Evolutionary conservation across 1,284 basidiomycete genomes (phyloP).

Genomic region (Boletus albobrunnescens): DNA sequence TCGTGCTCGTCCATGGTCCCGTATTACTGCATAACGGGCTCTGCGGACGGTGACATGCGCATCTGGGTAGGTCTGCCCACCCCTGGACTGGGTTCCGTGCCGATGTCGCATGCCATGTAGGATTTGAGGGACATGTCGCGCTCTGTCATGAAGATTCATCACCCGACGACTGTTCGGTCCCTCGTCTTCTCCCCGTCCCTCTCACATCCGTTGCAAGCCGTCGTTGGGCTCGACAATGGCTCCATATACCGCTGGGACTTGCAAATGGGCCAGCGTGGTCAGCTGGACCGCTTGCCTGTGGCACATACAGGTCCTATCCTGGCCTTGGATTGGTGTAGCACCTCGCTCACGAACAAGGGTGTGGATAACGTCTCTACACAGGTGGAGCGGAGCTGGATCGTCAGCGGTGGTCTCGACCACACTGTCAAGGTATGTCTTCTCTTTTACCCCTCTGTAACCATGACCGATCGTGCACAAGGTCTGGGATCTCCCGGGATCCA

Average conservation of each 20-base stretch:
- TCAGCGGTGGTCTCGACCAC: slow-evolving; percentile 77
- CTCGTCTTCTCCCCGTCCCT: slow-evolving; percentile 68
- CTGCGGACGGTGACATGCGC: slow-evolving; percentile 77
- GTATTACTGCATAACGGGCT: slow-evolving; percentile 76
- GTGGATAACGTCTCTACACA: slow-evolving; percentile 21
- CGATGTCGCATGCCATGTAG: slow-evolving; percentile 36
- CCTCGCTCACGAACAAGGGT: slow-evolving; percentile 12
- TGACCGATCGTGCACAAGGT: slow-evolving; percentile 42
- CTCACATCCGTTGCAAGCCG: slow-evolving; percentile 63
- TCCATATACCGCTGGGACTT: slow-evolving; percentile 74
- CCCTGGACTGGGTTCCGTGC: background rate
- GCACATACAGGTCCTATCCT: slow-evolving; percentile 74
- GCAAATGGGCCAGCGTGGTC: slow-evolving; percentile 65
- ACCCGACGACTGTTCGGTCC: slow-evolving; percentile 68
- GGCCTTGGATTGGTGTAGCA: background rate
- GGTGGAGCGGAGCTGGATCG: slow-evolving; percentile 63
- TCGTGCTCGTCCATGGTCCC: slow-evolving; percentile 58
- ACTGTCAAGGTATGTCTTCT: slow-evolving; percentile 62
- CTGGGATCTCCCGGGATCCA: slow-evolving; percentile 67
- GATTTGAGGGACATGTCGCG: slow-evolving; percentile 71
- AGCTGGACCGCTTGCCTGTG: slow-evolving; percentile 70
- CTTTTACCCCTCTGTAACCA: background rate
- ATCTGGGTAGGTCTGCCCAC: slow-evolving; percentile 63
- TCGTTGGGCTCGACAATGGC: slow-evolving; percentile 80
- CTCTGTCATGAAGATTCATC: slow-evolving; percentile 68